These are phyloP conservation scores for Eucalyptus sp. DNA, from an alignment of 345 rosid genomes.

Conservation along the genomic window DNA sequence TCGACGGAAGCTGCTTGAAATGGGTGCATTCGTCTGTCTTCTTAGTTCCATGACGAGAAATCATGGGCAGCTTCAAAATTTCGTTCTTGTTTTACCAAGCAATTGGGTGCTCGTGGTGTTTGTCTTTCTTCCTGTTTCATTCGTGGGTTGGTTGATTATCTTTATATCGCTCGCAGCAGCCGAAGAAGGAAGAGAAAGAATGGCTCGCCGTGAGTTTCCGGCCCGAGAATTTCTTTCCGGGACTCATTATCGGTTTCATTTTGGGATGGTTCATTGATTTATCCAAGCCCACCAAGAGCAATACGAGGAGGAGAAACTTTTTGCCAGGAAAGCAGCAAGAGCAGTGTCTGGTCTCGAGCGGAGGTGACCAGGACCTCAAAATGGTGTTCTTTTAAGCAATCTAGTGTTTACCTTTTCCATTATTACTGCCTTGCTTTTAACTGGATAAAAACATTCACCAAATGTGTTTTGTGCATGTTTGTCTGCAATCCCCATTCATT, in stretches of 20 bases:
- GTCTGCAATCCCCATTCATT: background rate
- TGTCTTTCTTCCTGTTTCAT: background rate
- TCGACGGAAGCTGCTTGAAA: background rate
- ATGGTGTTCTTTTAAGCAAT: constrained; percentile 23
- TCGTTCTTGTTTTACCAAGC: background rate
- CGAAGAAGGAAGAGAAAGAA: constrained; percentile 30
- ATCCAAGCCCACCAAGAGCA: constrained; percentile 27
- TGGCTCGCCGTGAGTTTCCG: constrained; percentile 54
- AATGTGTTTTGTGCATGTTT: background rate
- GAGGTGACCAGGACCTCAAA: constrained; percentile 63
- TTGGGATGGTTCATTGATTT: constrained; percentile 70
- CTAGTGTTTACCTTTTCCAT: background rate
- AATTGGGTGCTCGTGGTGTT: background rate
- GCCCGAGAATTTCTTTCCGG: constrained; percentile 72
- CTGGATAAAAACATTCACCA: background rate
- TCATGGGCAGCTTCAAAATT: background rate
- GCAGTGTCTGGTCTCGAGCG: constrained; percentile 14
- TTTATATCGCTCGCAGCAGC: constrained; percentile 12
- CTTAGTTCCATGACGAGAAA: background rate
- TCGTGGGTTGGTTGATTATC: background rate
- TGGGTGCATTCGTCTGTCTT: background rate
- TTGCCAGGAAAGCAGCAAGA: constrained; percentile 40
- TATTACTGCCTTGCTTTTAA: background rate
- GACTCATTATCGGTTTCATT: constrained; percentile 78
- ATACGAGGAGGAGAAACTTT: constrained; percentile 40